Base-by-base conservation (phyloP, 2,329 filamentous ascomycete species). In the Pseudogymnoascus sp. region DNA sequence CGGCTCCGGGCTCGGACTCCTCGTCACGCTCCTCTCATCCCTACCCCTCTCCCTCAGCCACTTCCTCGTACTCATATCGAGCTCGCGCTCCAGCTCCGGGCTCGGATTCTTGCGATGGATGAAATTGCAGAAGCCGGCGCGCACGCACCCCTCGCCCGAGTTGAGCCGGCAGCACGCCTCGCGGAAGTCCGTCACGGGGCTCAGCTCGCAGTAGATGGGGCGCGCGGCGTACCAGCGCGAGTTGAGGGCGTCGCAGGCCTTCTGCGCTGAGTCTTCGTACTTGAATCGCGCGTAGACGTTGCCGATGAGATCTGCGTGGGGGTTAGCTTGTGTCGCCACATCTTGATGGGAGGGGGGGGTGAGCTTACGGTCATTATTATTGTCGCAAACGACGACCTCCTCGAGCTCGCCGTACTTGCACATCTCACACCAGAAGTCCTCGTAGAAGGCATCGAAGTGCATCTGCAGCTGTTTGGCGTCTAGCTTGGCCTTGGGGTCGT, bases 201-300 rank as follows among this genome's bases (percentile, higher is more conserved):
- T 92, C 62, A 99, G 81, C 78, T 99, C 94, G 85, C 93, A 97
- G 81, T 99, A 99, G 77, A 99, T 96, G 67, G 94, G 94, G 61
- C 94, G 84, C 19, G 91, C 94, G 65, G 94, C 93, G 79, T 99
- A 99, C 94, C 94, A 99, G 72, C 94, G 88, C 63, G 84, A 87
- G 78, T 97, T 99, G 70, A 97, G 85, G 65, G 89, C 88, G 78
- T 97, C 94, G 82, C 93, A 97, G 65, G 94, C 94, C 67, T 86
- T 85, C 76, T 97, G 92, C 60, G 94, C 92, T 62, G 88, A 88
- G 76, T 99, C 94, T 83, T 99, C 94, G 83, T 97, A 99, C 79
- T 99, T 99, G 88, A 97, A 99, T 69, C 94, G 91, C 60, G 94
- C 94, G 80, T 99, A 99, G 72, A 99, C 94, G 78, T 99, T 99